phyloP scores from a whole-genome alignment of 306 rosid species.

The Cicer judaicum region DNA sequence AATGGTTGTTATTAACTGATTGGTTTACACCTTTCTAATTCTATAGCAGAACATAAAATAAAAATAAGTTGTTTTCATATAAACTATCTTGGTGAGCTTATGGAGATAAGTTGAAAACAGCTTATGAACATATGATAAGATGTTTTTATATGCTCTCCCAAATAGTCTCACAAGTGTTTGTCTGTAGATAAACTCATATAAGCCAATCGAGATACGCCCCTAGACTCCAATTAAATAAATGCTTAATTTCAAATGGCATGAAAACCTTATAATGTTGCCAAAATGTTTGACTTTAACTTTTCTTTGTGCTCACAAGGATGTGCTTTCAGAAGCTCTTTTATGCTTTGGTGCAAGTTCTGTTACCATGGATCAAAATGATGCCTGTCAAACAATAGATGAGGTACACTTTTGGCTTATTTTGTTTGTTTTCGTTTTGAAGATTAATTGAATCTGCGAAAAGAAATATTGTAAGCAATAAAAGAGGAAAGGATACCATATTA shows the following conservation, averaged over 20 bases:
- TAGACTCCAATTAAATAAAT: constrained; percentile 23
- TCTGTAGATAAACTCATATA: no score
- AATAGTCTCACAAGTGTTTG: no score
- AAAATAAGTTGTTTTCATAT: no score
- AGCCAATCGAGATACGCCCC: no score
- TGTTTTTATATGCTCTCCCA: no score
- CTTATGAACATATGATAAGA: no score
- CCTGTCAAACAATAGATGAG: constrained; percentile 53
- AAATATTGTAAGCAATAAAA: constrained; percentile 1
- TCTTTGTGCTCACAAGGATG: constrained; percentile 63
- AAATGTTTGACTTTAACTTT: constrained; percentile 39
- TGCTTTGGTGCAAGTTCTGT: constrained; percentile 90
- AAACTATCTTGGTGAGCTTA: no score
- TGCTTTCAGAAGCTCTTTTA: constrained; percentile 82
- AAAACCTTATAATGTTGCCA: constrained; percentile 5
- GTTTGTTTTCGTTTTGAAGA: not conserved
- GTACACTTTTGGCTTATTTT: constrained; percentile 40
- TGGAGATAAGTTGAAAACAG: no score
- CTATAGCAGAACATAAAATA: no score
- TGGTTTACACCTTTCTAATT: no score
- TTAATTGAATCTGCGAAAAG: constrained; percentile 7
- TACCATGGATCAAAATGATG: constrained; percentile 59
- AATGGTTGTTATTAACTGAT: no score
- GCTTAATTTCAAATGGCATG: constrained; percentile 5
- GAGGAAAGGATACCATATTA: not conserved